phyloP scores from a whole-genome alignment of 2,329 filamentous ascomycete species.

The Hypomyces perniciosus region DNA sequence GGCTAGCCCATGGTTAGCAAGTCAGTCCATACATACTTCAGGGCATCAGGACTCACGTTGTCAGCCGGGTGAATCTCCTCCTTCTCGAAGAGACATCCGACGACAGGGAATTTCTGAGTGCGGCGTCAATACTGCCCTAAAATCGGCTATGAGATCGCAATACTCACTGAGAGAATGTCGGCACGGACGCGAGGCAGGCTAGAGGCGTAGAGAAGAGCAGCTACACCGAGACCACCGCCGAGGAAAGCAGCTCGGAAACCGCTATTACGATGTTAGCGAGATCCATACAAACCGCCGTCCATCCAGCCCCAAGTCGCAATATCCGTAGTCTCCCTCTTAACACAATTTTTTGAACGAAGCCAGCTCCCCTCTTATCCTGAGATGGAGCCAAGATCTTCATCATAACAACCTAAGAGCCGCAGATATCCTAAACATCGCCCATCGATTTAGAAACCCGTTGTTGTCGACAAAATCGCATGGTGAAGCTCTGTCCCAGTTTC shows the following conservation, averaged over 20 bases:
- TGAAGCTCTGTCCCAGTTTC: background rate
- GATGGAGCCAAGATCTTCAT: too few relatives aligned
- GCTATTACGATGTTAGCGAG: slow-evolving; percentile 28
- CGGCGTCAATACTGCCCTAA: background rate
- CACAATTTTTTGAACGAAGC: too few relatives aligned
- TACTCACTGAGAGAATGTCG: slow-evolving; percentile 53
- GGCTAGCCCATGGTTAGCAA: slow-evolving; percentile 28
- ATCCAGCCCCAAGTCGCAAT: background rate
- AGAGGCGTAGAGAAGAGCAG: slow-evolving; percentile 54
- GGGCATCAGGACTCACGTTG: slow-evolving; percentile 44
- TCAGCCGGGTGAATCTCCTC: slow-evolving; percentile 53
- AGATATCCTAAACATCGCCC: too few relatives aligned
- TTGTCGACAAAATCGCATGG: background rate
- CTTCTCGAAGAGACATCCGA: slow-evolving; percentile 46
- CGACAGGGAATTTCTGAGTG: slow-evolving; percentile 48
- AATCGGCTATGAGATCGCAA: too few relatives aligned
- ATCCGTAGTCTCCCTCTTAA: background rate
- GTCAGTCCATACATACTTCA: background rate
- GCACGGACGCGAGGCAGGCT: slow-evolving; percentile 55
- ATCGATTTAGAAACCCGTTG: too few relatives aligned
- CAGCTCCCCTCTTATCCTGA: too few relatives aligned
- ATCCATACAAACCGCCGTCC: slow-evolving; percentile 13
- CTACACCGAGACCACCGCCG: slow-evolving; percentile 52
- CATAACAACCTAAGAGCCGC: too few relatives aligned
- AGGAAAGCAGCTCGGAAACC: slow-evolving; percentile 48